A percentile compares a stretch with the other conserved stretches of the same genome.
Evolutionary conservation across 805 yeast genomes (phyloP).

Genomic region (Yamadazyma nakazawae): DNA sequence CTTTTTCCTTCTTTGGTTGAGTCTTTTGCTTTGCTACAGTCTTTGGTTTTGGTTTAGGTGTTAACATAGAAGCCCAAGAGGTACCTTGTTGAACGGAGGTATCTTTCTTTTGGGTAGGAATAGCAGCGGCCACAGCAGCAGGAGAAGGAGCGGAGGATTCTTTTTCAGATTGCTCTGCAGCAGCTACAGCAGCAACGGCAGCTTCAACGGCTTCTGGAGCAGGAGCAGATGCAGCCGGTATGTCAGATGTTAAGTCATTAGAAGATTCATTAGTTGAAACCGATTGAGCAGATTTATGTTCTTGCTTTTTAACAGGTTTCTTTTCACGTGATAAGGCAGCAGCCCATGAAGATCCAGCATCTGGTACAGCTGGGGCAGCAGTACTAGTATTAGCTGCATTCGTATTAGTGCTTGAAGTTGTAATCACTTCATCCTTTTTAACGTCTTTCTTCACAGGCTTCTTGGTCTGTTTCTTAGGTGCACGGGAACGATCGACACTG

Average conservation of each 20-base stretch:
- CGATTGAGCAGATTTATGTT: constrained; percentile 3
- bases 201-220: constrained; percentile 42
- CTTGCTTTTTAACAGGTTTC: constrained; percentile 19
- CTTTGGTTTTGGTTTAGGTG: constrained; percentile 47
- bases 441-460: background rate
- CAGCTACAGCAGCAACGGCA: constrained; percentile 5
- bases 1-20: constrained; percentile 14
- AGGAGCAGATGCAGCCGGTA: constrained; percentile 18
- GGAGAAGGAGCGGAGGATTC: background rate
- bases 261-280: constrained; percentile 2
- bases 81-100: constrained; percentile 16
- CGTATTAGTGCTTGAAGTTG: background rate
- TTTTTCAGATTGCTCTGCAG: constrained; percentile 9
- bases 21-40: constrained; percentile 20
- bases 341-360: constrained; percentile 37
- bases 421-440: background rate
- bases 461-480: constrained; percentile 4
- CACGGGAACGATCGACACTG: background rate
- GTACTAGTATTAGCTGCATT: constrained; percentile 11
- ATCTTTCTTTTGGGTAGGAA: background rate
- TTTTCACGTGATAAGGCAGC: constrained; percentile 39
- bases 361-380: constrained; percentile 15
- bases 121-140: background rate
- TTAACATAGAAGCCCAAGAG: constrained; percentile 71
- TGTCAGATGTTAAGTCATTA: background rate